phyloP scores from a whole-genome alignment of 176 grass and related monocot species.

The Oryza glumipatula region DNA sequence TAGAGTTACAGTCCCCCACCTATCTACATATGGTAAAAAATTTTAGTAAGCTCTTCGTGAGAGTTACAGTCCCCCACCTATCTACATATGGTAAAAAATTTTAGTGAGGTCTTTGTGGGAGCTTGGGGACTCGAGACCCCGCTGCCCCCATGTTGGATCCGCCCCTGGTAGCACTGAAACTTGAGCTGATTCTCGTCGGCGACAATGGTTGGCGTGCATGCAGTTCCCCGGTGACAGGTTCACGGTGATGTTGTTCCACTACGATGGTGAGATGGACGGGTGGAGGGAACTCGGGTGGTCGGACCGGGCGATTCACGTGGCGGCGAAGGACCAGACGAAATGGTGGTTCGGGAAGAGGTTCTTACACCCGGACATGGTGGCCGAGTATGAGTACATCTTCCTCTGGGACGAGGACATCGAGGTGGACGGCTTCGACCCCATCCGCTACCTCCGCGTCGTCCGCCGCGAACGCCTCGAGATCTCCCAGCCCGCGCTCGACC shows the following conservation, averaged over 20 bases:
- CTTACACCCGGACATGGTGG: slow-evolving; percentile 78
- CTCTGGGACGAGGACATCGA: slow-evolving; percentile 92
- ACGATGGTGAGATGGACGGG: slow-evolving; percentile 70
- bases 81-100: no score
- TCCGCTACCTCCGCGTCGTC: slow-evolving; percentile 58
- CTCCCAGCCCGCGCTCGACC: slow-evolving; percentile 87
- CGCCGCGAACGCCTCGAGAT: slow-evolving; percentile 70
- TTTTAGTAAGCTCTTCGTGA: rapidly evolving
- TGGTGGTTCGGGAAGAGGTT: slow-evolving; percentile 97
- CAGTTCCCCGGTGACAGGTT: slow-evolving; percentile 66
- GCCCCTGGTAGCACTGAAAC: background rate
- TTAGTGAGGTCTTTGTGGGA: no score
- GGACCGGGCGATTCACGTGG: slow-evolving; percentile 57
- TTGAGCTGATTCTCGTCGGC: background rate
- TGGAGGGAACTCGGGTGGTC: slow-evolving; percentile 73
- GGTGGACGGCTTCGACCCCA: slow-evolving; percentile 69
- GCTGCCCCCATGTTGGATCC: no score
- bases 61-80: no score
- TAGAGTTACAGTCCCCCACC: no score
- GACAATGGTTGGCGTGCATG: background rate
- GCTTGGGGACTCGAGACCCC: no score
- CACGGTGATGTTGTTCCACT: slow-evolving; percentile 84
- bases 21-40: no score
- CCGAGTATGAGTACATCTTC: slow-evolving; percentile 79
- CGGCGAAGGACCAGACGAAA: slow-evolving; percentile 76